phyloP scores from a whole-genome alignment of 345 rosid species.

The Hibiscus tridactylites region DNA sequence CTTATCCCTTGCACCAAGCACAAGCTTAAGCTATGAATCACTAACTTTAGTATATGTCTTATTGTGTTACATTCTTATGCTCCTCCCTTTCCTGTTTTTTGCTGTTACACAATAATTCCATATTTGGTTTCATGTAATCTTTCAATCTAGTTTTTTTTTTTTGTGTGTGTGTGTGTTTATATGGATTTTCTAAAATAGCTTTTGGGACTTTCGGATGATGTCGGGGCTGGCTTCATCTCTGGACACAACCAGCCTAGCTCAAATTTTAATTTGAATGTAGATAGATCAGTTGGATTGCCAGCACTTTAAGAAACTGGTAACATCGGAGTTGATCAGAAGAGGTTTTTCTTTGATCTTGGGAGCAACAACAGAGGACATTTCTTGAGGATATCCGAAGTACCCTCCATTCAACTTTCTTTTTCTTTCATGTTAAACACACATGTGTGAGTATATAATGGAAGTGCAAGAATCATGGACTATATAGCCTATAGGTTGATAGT shows the following conservation, averaged over 20 bases:
- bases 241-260: conserved; percentile 74
- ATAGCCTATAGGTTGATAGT: no score
- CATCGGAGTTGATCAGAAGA: conserved; percentile 84
- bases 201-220: conserved; percentile 95
- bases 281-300: conserved; percentile 58
- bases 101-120: background rate
- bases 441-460: no score
- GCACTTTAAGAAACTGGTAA: conserved; percentile 64
- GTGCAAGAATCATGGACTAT: no score
- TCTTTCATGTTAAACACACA: background rate
- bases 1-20: no score
- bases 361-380: conserved; percentile 93
- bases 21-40: no score
- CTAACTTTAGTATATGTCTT: no score
- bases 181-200: conserved; percentile 38
- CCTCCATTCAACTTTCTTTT: background rate
- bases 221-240: conserved; percentile 97
- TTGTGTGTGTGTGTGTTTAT: background rate
- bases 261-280: conserved; percentile 60
- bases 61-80: conserved; percentile 9
- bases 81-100: conserved; percentile 2
- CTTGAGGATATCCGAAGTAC: conserved; percentile 90
- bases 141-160: conserved; percentile 10
- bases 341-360: conserved; percentile 93
- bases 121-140: conserved; percentile 13